Percentiles rank a stretch among this genome's conserved stretches.
These are phyloP conservation scores for Xeromyces bisporus DNA, from an alignment of 495 filamentous ascomycete species.

Conservation along the genomic window DNA sequence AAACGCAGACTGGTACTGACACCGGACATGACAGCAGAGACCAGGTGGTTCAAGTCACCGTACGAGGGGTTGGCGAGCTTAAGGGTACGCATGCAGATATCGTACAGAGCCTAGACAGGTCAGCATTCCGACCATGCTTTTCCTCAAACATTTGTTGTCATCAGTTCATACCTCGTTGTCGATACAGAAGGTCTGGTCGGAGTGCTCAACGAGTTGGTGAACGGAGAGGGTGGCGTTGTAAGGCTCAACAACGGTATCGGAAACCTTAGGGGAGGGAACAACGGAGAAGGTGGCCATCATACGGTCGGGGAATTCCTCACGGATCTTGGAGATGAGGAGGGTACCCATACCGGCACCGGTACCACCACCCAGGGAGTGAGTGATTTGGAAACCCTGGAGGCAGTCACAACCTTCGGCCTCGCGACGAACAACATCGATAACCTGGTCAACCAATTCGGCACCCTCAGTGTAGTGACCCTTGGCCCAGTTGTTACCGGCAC, in stretches of 20 bases:
- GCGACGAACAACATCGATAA: conserved; percentile 95
- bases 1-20: conserved; percentile 98
- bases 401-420: conserved; percentile 99
- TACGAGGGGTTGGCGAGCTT: conserved; percentile 98
- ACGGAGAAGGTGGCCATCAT: conserved; percentile 99
- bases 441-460: conserved; percentile 96
- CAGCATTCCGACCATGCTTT: conserved; percentile 4
- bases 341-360: conserved; percentile 99
- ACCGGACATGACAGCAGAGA: conserved; percentile 99
- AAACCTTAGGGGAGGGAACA: conserved; percentile 98
- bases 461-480: conserved; percentile 99
- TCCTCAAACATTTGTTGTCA: background rate
- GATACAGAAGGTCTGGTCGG: conserved; percentile 99
- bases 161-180: conserved; percentile 69
- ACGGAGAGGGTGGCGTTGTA: conserved; percentile 99
- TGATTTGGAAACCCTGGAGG: conserved; percentile 99
- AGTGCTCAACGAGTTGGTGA: conserved; percentile 99
- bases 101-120: conserved; percentile 69
- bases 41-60: conserved; percentile 97
- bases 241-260: conserved; percentile 98
- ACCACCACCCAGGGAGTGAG: conserved; percentile 99
- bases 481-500: conserved; percentile 99
- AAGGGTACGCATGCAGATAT: conserved; percentile 99
- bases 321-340: conserved; percentile 99
- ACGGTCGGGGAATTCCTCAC: conserved; percentile 99